These are phyloP conservation scores for Talaromyces ruber DNA, from an alignment of 495 filamentous ascomycete species.

Conservation along the genomic window DNA sequence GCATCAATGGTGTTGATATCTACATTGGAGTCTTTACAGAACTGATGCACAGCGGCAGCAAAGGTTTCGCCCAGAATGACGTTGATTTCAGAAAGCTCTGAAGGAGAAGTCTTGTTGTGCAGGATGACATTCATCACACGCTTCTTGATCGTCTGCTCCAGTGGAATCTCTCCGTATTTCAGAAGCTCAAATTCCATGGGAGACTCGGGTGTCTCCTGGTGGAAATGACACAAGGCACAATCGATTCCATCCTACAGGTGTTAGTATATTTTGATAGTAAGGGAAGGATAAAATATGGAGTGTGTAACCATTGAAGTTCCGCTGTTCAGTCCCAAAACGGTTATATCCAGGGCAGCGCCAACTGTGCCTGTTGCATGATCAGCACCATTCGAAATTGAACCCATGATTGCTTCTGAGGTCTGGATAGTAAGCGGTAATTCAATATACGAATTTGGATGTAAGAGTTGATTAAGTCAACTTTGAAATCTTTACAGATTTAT, in stretches of 20 bases:
- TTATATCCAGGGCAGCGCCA: constrained; percentile 23
- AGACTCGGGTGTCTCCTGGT: constrained; percentile 36
- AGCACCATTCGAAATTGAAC: constrained; percentile 4
- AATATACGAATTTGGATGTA: background rate
- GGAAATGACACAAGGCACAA: constrained; percentile 41
- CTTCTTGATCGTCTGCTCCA: constrained; percentile 45
- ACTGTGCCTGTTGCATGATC: background rate
- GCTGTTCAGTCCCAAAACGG: constrained; percentile 43
- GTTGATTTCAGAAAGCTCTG: constrained; percentile 45
- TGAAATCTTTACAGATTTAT: background rate
- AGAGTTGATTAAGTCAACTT: background rate
- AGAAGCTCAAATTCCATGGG: constrained; percentile 42
- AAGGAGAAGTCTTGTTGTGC: constrained; percentile 40
- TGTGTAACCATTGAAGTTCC: constrained; percentile 30
- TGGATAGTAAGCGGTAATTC: background rate
- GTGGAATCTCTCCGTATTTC: constrained; percentile 34
- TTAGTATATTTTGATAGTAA: background rate
- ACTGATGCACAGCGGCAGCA: constrained; percentile 37
- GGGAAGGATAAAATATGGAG: background rate
- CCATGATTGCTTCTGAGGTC: constrained; percentile 2
- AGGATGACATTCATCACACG: constrained; percentile 48
- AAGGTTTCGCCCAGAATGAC: constrained; percentile 45
- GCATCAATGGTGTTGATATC: constrained; percentile 41
- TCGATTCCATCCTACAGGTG: constrained; percentile 37
- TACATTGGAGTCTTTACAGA: constrained; percentile 33